phyloP scores from a whole-genome alignment of 2,329 filamentous ascomycete genomes.

The Cercospora citrullina region DNA sequence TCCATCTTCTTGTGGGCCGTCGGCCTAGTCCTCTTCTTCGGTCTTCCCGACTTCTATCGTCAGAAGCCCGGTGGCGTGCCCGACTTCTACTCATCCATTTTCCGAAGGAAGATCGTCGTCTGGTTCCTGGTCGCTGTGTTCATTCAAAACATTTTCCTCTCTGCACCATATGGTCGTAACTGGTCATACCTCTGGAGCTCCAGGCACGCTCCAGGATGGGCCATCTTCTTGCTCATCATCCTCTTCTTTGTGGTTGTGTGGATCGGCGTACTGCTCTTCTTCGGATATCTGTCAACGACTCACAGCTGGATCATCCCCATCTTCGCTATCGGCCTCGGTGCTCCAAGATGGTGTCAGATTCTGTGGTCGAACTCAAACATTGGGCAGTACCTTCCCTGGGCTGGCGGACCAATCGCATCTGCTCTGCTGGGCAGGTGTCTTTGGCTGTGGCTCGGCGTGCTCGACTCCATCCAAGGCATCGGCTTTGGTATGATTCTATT shows the following conservation, averaged over 20 bases:
- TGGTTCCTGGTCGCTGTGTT: slow-evolving; percentile 67
- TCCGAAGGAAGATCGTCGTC: slow-evolving; percentile 63
- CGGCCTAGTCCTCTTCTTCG: slow-evolving; percentile 57
- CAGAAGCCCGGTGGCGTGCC: slow-evolving; percentile 64
- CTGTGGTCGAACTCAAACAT: slow-evolving; percentile 64
- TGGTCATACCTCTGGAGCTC: slow-evolving; percentile 65
- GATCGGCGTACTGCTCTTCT: slow-evolving; percentile 53
- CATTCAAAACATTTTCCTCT: slow-evolving; percentile 67
- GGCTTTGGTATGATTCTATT: slow-evolving; percentile 69
- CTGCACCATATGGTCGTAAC: slow-evolving; percentile 65
- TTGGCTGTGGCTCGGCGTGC: slow-evolving; percentile 67
- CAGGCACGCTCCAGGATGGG: slow-evolving; percentile 57
- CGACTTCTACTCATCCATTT: slow-evolving; percentile 63
- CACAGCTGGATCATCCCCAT: slow-evolving; percentile 68
- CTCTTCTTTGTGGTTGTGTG: slow-evolving; percentile 59
- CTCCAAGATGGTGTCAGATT: slow-evolving; percentile 67
- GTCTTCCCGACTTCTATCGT: slow-evolving; percentile 67
- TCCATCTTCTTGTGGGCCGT: slow-evolving; percentile 59
- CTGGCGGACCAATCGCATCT: slow-evolving; percentile 54
- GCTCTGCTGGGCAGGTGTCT: slow-evolving; percentile 59
- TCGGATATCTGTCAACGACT: slow-evolving; percentile 57
- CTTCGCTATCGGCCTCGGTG: slow-evolving; percentile 65
- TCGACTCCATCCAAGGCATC: slow-evolving; percentile 65
- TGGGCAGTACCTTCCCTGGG: slow-evolving; percentile 64
- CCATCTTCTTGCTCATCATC: slow-evolving; percentile 58